Conservation (phyloP, 306 rosid genomes). For the Albizia julibrissin region DNA sequence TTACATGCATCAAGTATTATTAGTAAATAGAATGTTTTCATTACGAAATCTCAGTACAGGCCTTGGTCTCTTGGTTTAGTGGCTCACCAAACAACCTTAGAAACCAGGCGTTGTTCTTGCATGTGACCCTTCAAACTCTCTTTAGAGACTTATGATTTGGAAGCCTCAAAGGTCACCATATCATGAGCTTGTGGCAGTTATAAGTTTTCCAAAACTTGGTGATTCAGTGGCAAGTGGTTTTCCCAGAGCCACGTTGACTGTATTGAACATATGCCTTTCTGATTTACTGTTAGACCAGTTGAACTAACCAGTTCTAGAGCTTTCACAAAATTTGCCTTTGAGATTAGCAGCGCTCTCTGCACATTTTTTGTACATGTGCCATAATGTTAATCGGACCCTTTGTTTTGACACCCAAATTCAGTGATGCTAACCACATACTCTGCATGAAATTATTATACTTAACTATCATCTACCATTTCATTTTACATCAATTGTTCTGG, state of each 20-base stretch:
- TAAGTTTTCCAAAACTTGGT: neutral
- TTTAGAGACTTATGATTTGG: neutral
- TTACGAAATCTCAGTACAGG: neutral
- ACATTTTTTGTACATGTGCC: neutral
- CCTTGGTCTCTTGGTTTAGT: neutral
- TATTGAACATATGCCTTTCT: neutral
- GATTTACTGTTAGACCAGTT: neutral
- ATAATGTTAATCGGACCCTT: neutral
- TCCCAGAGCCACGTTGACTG: neutral
- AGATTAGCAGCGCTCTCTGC: neutral
- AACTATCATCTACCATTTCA: neutral
- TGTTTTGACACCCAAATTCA: slow-evolving; percentile 14
- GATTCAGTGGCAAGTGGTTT: neutral
- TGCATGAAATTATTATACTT: neutral
- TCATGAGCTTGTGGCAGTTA: neutral
- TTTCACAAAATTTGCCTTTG: neutral
- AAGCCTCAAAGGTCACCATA: neutral
- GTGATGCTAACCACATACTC: slow-evolving; percentile 7
- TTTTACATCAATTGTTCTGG: slow-evolving; percentile 12
- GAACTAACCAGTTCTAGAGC: neutral
- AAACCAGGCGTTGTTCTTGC: neutral
- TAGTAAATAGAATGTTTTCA: neutral
- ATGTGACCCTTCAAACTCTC: neutral
- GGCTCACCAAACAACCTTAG: neutral
- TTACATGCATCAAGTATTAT: neutral